A percentile compares a stretch with the other conserved stretches of the same genome.
phyloP scores from a whole-genome alignment of 768 basidiomycete genomes.

The Lactarius tabidus region DNA sequence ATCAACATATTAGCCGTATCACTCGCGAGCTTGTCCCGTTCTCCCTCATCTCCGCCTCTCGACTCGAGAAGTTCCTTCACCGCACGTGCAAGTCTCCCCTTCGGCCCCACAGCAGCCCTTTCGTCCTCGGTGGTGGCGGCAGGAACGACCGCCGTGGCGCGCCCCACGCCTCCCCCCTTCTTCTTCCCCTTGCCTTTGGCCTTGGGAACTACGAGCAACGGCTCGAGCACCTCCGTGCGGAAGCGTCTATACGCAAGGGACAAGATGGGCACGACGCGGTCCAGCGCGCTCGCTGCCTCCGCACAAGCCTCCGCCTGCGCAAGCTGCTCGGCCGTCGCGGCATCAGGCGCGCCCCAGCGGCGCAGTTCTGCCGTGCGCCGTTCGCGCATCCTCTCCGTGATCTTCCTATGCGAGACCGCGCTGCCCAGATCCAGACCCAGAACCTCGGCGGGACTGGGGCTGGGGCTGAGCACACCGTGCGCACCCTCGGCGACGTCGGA shows the following conservation, averaged over 20 bases:
- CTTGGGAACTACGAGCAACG: slow-evolving; percentile 64
- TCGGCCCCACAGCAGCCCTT: slow-evolving; percentile 45
- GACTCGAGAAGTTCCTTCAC: slow-evolving; percentile 61
- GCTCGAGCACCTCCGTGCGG: slow-evolving; percentile 68
- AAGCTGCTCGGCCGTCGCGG: slow-evolving; percentile 44
- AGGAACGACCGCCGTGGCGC: slow-evolving; percentile 18
- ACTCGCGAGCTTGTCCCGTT: slow-evolving; percentile 42
- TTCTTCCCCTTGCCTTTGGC: slow-evolving; percentile 46
- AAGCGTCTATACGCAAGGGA: slow-evolving; percentile 69
- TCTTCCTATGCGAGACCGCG: slow-evolving; percentile 54
- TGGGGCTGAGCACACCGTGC: no score
- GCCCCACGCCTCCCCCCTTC: slow-evolving; percentile 38
- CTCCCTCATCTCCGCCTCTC: slow-evolving; percentile 43
- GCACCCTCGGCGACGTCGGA: neutral
- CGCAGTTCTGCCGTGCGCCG: slow-evolving; percentile 57
- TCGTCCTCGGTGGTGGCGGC: slow-evolving; percentile 30
- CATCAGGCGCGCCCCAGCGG: slow-evolving; percentile 65
- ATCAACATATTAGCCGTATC: slow-evolving; percentile 51
- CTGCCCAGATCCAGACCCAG: slow-evolving; percentile 48
- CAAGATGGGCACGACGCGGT: slow-evolving; percentile 60
- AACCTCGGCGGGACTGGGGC: no score
- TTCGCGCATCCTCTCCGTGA: slow-evolving; percentile 56
- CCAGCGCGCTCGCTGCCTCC: slow-evolving; percentile 65
- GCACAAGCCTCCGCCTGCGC: slow-evolving; percentile 63
- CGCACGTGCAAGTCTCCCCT: slow-evolving; percentile 64